Evolutionary conservation across 306 rosid species (phyloP).

Genomic region (Quercus robur): DNA sequence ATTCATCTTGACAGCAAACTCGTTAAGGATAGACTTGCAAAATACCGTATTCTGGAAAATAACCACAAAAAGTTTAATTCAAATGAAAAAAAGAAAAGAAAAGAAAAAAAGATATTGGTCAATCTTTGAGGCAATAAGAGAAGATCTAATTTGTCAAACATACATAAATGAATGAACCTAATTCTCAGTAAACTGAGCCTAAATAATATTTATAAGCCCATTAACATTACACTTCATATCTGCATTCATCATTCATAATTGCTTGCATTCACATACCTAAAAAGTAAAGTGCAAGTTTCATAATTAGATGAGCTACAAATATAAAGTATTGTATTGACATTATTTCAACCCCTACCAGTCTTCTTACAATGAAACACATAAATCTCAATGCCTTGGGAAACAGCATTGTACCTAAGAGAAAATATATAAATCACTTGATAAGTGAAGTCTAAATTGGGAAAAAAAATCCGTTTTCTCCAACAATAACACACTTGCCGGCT

Average conservation of each 20-base stretch:
- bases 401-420: background rate
- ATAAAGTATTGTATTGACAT: too few species aligned
- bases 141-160: background rate
- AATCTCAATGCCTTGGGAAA: background rate
- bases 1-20: conserved; percentile 48
- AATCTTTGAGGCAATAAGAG: background rate
- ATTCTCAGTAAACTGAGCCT: background rate
- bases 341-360: too few species aligned
- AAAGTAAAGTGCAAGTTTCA: too few species aligned
- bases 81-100: background rate
- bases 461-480: background rate
- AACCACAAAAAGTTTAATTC: background rate
- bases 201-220: background rate
- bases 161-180: too few species aligned
- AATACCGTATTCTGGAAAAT: conserved; percentile 31
- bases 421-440: background rate
- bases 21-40: conserved; percentile 50
- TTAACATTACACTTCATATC: background rate
- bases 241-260: background rate
- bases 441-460: background rate
- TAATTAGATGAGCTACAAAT: too few species aligned
- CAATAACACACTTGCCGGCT: background rate
- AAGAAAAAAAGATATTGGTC: background rate
- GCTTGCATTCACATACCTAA: background rate
- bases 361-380: too few species aligned